Percentiles rank a stretch among this genome's conserved stretches.
Conservation (phyloP, 352 stramenopile species). For the Aphanomyces stellatus region DNA sequence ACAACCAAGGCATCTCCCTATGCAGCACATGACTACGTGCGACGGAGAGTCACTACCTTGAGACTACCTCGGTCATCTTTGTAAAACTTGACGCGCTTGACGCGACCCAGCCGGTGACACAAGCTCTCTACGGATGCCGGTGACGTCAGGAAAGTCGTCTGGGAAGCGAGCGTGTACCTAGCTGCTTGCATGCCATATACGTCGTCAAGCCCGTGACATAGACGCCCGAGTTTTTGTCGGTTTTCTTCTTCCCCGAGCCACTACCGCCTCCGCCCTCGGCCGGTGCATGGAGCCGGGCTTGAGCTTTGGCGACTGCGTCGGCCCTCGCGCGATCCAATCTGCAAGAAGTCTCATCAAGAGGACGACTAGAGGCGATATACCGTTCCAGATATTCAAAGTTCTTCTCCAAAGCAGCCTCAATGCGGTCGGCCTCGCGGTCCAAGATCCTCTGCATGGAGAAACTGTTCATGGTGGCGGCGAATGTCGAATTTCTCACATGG, state of each 20-base stretch:
- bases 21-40: background rate
- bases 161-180: too few species aligned
- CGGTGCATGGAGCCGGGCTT: conserved; percentile 39
- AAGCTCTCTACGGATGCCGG: conserved; percentile 59
- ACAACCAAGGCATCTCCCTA: conserved; percentile 79
- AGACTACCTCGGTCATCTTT: conserved; percentile 64
- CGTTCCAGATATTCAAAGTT: conserved; percentile 73
- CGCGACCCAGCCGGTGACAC: conserved; percentile 64
- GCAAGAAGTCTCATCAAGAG: background rate
- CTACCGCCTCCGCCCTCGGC: conserved; percentile 19
- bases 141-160: too few species aligned
- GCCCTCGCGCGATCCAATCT: background rate
- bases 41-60: conserved; percentile 32
- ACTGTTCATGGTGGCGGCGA: background rate
- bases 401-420: conserved; percentile 49
- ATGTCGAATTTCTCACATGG: too few species aligned
- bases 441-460: conserved; percentile 22
- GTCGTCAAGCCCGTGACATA: conserved; percentile 73
- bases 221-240: conserved; percentile 54
- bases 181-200: conserved; percentile 74
- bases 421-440: conserved; percentile 42
- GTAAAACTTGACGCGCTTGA: conserved; percentile 83
- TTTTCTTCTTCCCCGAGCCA: background rate
- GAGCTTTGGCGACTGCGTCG: conserved; percentile 20
- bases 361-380: conserved; percentile 14